A percentile compares a stretch with the other conserved stretches of the same genome.
phyloP scores from a whole-genome alignment of 352 stramenopile genomes.

The Globisporangium spiculum region DNA sequence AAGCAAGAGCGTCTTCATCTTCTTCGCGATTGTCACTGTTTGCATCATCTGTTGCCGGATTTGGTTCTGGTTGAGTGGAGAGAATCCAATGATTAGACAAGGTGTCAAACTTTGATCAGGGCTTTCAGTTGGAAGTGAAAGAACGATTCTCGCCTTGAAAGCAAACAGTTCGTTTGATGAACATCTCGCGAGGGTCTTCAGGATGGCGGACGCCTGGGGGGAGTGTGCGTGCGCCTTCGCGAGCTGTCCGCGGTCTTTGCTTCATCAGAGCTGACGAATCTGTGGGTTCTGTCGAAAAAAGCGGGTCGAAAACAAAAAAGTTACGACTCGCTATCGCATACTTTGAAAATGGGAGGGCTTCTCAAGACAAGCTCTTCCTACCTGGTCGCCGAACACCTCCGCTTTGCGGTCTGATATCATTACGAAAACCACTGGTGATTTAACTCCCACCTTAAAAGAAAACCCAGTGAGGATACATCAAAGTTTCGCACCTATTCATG shows the following conservation, averaged over 20 bases:
- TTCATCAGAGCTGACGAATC: constrained; percentile 20
- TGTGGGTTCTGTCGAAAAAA: not conserved
- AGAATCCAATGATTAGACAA: not conserved
- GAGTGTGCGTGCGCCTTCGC: constrained; percentile 30
- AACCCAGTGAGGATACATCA: not conserved
- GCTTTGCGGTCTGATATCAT: constrained; percentile 40
- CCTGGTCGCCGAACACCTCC: constrained; percentile 39
- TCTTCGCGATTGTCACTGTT: constrained; percentile 5
- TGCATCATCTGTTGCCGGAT: constrained; percentile 12
- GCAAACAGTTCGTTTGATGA: constrained; percentile 17
- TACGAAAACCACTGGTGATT: not conserved
- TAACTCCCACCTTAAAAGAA: not conserved
- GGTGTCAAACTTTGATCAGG: not conserved
- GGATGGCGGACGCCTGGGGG: not conserved
- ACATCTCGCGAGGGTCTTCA: not conserved
- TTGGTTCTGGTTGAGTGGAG: not conserved
- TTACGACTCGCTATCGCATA: not conserved
- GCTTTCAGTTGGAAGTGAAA: not conserved
- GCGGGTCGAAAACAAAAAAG: not conserved
- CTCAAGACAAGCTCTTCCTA: not conserved
- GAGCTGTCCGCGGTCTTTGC: constrained; percentile 47
- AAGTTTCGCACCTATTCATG: constrained; percentile 11
- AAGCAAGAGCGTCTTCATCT: not conserved
- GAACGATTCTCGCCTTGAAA: constrained; percentile 15
- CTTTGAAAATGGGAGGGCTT: not conserved